phyloP scores from a whole-genome alignment of 2,329 filamentous ascomycete species.

The Phialocephala subalpina region DNA sequence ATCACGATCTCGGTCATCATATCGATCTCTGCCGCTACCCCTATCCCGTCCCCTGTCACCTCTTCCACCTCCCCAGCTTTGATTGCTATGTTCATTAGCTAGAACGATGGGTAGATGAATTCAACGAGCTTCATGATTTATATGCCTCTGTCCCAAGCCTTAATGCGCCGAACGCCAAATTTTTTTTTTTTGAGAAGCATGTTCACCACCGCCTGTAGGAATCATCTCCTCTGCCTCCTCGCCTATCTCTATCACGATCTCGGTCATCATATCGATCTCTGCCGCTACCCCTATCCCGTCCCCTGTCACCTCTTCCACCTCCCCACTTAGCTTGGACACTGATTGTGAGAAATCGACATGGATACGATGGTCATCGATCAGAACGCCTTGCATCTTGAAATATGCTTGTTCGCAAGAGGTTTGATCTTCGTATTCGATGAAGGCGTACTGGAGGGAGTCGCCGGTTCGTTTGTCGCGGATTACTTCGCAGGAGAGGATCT shows the following conservation, averaged over 20 bases:
- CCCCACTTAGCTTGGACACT: slow-evolving; percentile 83
- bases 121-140: not conserved
- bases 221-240: slow-evolving; percentile 71
- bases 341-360: slow-evolving; percentile 99
- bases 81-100: not conserved
- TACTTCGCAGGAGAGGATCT: slow-evolving; percentile 93
- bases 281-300: slow-evolving; percentile 31
- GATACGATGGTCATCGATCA: slow-evolving; percentile 97
- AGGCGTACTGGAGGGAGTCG: slow-evolving; percentile 95
- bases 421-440: slow-evolving; percentile 96
- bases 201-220: slow-evolving; percentile 31
- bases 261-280: slow-evolving; percentile 28
- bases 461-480: slow-evolving; percentile 94
- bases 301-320: slow-evolving; percentile 76
- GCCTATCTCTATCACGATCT: slow-evolving; percentile 34
- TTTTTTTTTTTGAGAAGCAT: not conserved
- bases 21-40: slow-evolving; percentile 30
- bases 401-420: slow-evolving; percentile 93
- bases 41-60: slow-evolving; percentile 30
- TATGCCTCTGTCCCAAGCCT: not conserved
- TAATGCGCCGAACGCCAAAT: slow-evolving; percentile 6
- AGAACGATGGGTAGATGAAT: slow-evolving; percentile 7
- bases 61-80: slow-evolving; percentile 29
- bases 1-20: slow-evolving; percentile 29
- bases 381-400: slow-evolving; percentile 97